Base-by-base conservation (phyloP, 164 flowering plant genomes). In the Vitis rotundifolia region DNA sequence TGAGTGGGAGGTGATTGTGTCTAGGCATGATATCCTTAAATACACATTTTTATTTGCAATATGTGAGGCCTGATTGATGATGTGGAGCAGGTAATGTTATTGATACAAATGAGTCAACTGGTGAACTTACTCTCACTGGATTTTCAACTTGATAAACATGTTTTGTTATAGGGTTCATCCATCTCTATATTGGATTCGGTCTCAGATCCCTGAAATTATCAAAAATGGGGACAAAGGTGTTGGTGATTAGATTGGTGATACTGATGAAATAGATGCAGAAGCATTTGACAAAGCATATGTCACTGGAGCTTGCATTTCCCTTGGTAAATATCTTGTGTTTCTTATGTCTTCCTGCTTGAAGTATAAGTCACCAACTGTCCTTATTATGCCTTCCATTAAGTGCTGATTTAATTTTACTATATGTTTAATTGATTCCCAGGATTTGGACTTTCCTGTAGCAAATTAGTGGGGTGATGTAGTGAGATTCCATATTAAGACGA, bases 61-160 rank as follows among this genome's bases (percentile, higher is more conserved):
- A 87, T 80, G 91, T 93, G 72, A 85, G 99, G 83, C 99, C 99
- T 76, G 99, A 95, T 73, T 95, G 85, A 91, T 95, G 72, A 82
- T 91, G 92, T 95, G 99, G 98, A 89, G 83, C 84, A 91, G 97
- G 99, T 93, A 82, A 44, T 49, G 4, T 71, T 76, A 9, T 62
- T 67, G 75, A 54, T 26, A 29, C 49, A 15, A 54, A 64, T 44
- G 26, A 51, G 14, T 54, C 11, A 22, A 37, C 26, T 19, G 37
- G 18, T 51, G 51, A 64, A 9, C 52, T 49, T 66, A 55, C 44
- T 31, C 69, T 64, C 59, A 18, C 49, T 5, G 44, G 57, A 67
- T 59, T 11, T 64, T 73, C 19, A 64, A 51, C 47, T 70, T 62
- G 12, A 28, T 73, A 31, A 58, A 8, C n/a, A 64, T 70, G 14